Percentiles rank a stretch among this genome's conserved stretches.
Conservation (phyloP, 768 basidiomycete genomes). For the Suillus ampliporus region DNA sequence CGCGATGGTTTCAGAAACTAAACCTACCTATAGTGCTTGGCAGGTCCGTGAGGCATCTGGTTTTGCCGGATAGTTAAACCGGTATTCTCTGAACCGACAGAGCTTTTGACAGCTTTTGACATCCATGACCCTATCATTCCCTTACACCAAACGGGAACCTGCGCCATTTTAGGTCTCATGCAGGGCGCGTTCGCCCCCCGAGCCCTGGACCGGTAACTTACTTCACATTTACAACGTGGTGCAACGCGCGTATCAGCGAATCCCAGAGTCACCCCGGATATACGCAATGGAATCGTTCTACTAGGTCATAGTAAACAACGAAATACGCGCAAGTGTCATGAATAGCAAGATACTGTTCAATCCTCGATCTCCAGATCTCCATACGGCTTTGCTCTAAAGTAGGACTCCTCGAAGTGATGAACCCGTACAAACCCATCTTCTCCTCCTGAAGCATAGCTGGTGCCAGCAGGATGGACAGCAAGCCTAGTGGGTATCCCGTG, state of each 20-base stretch:
- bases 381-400: slow-evolving; percentile 90
- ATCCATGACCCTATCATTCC: background rate
- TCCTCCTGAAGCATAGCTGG: slow-evolving; percentile 90
- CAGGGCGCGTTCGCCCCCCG: too few relatives aligned
- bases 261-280: background rate
- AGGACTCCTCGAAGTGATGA: slow-evolving; percentile 93
- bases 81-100: background rate
- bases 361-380: slow-evolving; percentile 84
- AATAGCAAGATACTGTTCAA: slow-evolving; percentile 33
- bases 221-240: background rate
- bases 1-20: too few relatives aligned
- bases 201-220: too few relatives aligned
- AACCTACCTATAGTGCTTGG: too few relatives aligned
- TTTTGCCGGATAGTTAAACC: too few relatives aligned
- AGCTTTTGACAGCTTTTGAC: background rate
- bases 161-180: background rate
- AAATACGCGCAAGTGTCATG: background rate
- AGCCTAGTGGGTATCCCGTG: slow-evolving; percentile 56
- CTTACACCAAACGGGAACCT: background rate
- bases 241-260: background rate
- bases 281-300: background rate
- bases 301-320: background rate
- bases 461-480: slow-evolving; percentile 89
- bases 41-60: background rate
- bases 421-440: slow-evolving; percentile 96